Base-by-base conservation (phyloP, 2,329 filamentous ascomycete species). In the Penicillium sp. region DNA sequence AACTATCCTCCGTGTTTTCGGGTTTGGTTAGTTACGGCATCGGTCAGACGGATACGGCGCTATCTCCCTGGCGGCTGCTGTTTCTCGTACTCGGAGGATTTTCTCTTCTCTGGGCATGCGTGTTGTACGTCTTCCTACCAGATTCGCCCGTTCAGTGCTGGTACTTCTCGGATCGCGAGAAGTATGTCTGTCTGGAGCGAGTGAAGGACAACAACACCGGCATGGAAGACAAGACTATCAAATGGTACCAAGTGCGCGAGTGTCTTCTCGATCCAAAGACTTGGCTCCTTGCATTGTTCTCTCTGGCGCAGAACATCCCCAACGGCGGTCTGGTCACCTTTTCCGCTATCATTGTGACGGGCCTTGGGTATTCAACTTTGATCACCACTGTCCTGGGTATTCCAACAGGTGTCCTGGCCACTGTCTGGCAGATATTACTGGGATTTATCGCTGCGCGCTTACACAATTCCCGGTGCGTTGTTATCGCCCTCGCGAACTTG, bases 201-300 rank as follows among this genome's bases (percentile, higher is more conserved):
- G 53, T 65, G 24, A 56, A 54, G 16, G 44, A 54, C 35, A 66
- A 65, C 48, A 57, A 61, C 9, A 62, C 60, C 3, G 63, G 63
- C 4, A 56, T 66, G 8, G 57, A 63, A 42, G 76, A 77, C 51
- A 74, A 68, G 8, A 70, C 73, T 24, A 73, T 74, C 63, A 79
- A 78, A 53, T 57, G 63, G 28, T 60, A 64, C 11, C 76, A 79
- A 54, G 64, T 76, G 18, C 58, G 58, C 14, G 76, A 79, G 49
- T 63, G 65, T 45, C 53, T 73, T 52, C 22, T 61, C 1, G 69
- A 72, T 48, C 65, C 64, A 0, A 69, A 71, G 53, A 68, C 64
- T 1, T 66, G 63, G 63, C 45, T 64, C 1, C 52, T 60, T 31
- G 59, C 41, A 27, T 51, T 58, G 46, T 53, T 63, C 38, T 44